phyloP scores from a whole-genome alignment of 1,284 basidiomycete genomes.

The Cryptococcus wingfieldii region DNA sequence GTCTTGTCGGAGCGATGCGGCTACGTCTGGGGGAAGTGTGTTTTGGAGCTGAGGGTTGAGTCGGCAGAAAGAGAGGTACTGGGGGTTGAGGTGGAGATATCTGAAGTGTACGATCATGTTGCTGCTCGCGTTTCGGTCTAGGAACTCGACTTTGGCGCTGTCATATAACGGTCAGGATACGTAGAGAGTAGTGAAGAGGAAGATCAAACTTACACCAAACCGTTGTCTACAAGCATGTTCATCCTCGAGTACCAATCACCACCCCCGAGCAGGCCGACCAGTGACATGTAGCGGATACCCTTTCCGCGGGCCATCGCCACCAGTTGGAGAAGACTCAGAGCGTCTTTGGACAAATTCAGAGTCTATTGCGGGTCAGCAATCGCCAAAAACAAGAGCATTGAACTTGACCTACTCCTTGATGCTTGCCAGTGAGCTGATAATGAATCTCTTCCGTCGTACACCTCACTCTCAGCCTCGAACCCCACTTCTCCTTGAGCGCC shows the following conservation, averaged over 20 bases:
- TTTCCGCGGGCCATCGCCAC: slow-evolving; percentile 26
- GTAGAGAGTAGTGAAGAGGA: neutral
- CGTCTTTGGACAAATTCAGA: slow-evolving; percentile 5
- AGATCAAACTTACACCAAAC: slow-evolving; percentile 27
- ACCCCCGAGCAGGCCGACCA: slow-evolving; percentile 13
- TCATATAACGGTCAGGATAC: no score
- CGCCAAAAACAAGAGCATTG: neutral
- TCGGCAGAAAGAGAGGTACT: slow-evolving; percentile 17
- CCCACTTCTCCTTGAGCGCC: slow-evolving; percentile 30
- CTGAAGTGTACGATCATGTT: slow-evolving; percentile 37
- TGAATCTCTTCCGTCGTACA: slow-evolving; percentile 43
- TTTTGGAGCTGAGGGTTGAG: slow-evolving; percentile 1
- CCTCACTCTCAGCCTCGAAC: slow-evolving; percentile 35
- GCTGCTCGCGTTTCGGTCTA: slow-evolving; percentile 9
- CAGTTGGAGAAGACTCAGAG: slow-evolving; percentile 33
- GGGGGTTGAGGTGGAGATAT: slow-evolving; percentile 35
- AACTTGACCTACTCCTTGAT: slow-evolving; percentile 27
- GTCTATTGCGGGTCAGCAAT: neutral
- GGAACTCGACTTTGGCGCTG: no score
- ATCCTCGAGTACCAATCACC: slow-evolving; percentile 40
- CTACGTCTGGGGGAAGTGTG: neutral
- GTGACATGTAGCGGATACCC: slow-evolving; percentile 15
- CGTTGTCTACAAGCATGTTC: slow-evolving; percentile 32
- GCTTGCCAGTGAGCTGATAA: slow-evolving; percentile 39
- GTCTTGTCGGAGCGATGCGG: neutral